These are phyloP conservation scores for Arxiozyma bovina DNA, from an alignment of 1,139 yeast genomes.

Conservation along the genomic window DNA sequence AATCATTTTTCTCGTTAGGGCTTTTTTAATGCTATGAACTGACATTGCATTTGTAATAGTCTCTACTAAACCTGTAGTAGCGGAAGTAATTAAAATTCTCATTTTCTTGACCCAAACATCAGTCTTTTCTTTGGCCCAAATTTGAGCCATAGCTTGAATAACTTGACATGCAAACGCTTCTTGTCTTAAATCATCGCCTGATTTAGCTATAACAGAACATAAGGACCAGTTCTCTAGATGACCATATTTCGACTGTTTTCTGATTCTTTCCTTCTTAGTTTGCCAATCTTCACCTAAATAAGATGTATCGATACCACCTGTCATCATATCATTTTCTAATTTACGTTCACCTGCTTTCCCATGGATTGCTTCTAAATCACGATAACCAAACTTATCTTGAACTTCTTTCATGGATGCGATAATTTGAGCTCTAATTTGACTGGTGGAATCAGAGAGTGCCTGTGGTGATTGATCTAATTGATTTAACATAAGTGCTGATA, in stretches of 20 bases:
- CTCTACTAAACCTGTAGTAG: conserved; percentile 85
- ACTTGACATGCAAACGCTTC: conserved; percentile 97
- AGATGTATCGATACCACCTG: conserved; percentile 53
- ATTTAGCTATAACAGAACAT: conserved; percentile 89
- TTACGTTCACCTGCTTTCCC: conserved; percentile 87
- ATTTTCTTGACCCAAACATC: conserved; percentile 86
- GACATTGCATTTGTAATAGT: conserved; percentile 92
- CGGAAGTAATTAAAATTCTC: conserved; percentile 86
- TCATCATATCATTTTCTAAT: conserved; percentile 79
- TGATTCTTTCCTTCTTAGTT: conserved; percentile 67
- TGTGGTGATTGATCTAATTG: conserved; percentile 69
- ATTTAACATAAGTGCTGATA: conserved; percentile 88
- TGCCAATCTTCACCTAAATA: conserved; percentile 91
- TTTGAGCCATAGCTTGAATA: conserved; percentile 72
- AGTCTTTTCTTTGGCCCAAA: conserved; percentile 63
- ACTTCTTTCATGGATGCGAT: conserved; percentile 82
- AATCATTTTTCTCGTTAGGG: conserved; percentile 68
- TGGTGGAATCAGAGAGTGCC: conserved; percentile 52
- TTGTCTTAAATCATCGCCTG: conserved; percentile 91
- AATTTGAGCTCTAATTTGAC: conserved; percentile 71
- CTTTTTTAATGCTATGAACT: conserved; percentile 86
- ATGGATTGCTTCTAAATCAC: conserved; percentile 45
- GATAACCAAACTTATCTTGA: conserved; percentile 58
- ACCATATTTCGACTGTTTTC: conserved; percentile 70
- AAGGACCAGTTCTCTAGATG: conserved; percentile 88